Conservation (phyloP, 1,284 basidiomycete species). For the Leccinum griseonigrum region DNA sequence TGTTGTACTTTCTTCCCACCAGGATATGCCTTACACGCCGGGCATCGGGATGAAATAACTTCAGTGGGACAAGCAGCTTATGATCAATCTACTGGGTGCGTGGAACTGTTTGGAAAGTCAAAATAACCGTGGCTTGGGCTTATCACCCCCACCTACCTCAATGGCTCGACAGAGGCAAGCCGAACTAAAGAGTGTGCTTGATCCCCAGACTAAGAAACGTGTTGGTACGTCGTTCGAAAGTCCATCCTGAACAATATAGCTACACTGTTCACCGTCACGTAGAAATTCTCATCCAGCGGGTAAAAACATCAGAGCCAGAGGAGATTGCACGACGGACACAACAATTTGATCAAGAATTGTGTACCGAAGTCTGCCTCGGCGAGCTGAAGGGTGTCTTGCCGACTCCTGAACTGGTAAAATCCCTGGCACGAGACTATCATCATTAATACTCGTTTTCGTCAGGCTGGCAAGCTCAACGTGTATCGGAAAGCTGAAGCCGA, state of each 20-base stretch:
- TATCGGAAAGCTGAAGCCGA: slow-evolving; percentile 87
- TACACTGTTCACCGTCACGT: neutral
- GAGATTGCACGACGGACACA: slow-evolving; percentile 82
- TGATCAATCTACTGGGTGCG: slow-evolving; percentile 77
- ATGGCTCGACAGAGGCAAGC: slow-evolving; percentile 77
- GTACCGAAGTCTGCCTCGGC: slow-evolving; percentile 83
- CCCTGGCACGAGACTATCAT: slow-evolving; percentile 6
- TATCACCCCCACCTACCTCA: slow-evolving; percentile 1
- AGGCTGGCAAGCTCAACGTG: slow-evolving; percentile 90
- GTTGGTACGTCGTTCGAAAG: slow-evolving; percentile 60
- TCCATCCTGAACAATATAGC: neutral
- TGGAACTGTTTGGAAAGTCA: neutral
- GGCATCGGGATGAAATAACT: slow-evolving; percentile 95
- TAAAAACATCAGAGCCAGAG: slow-evolving; percentile 80
- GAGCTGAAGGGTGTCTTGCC: slow-evolving; percentile 86
- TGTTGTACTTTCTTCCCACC: slow-evolving; percentile 62
- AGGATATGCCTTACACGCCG: slow-evolving; percentile 84
- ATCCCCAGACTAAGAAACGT: slow-evolving; percentile 86
- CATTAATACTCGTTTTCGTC: slow-evolving; percentile 12
- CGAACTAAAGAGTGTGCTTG: slow-evolving; percentile 88
- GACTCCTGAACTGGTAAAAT: slow-evolving; percentile 79
- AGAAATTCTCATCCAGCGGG: slow-evolving; percentile 90
- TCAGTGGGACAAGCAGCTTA: slow-evolving; percentile 98
- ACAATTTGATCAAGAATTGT: slow-evolving; percentile 82
- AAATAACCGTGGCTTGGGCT: neutral